Evolutionary conservation across 2,329 filamentous ascomycete genomes (phyloP).

Genomic region (Tolypocladium sp.): DNA sequence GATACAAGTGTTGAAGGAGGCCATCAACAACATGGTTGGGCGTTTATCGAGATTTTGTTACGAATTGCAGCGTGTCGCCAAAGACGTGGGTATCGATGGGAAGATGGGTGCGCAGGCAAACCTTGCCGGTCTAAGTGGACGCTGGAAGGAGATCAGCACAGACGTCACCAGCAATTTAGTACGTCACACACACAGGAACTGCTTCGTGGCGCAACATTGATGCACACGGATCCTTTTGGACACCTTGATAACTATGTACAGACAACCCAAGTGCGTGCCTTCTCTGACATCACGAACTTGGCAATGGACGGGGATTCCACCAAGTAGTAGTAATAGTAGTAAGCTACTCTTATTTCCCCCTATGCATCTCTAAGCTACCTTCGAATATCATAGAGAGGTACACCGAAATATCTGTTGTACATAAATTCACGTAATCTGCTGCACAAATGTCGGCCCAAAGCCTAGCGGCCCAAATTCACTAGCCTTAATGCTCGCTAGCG

Average conservation of each 20-base stretch:
- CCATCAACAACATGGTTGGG: conserved; percentile 98
- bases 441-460: no score
- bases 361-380: no score
- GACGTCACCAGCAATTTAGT: conserved; percentile 69
- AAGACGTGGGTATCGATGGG: conserved; percentile 93
- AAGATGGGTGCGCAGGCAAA: conserved; percentile 98
- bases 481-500: no score
- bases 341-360: no score
- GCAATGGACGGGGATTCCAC: conserved; percentile 96
- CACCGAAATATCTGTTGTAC: no score
- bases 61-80: conserved; percentile 88
- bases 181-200: no score
- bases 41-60: conserved; percentile 92
- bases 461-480: no score
- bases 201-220: no score
- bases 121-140: conserved; percentile 81
- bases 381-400: no score
- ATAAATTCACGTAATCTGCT: no score
- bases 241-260: conserved; percentile 34
- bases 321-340: no score
- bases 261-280: conserved; percentile 93
- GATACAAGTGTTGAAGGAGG: conserved; percentile 87
- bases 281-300: conserved; percentile 96
- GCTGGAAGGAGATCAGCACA: conserved; percentile 97
- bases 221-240: no score